Evolutionary conservation across 139 green algal genomes (phyloP).

Genomic region (Nannochloris sp.): DNA sequence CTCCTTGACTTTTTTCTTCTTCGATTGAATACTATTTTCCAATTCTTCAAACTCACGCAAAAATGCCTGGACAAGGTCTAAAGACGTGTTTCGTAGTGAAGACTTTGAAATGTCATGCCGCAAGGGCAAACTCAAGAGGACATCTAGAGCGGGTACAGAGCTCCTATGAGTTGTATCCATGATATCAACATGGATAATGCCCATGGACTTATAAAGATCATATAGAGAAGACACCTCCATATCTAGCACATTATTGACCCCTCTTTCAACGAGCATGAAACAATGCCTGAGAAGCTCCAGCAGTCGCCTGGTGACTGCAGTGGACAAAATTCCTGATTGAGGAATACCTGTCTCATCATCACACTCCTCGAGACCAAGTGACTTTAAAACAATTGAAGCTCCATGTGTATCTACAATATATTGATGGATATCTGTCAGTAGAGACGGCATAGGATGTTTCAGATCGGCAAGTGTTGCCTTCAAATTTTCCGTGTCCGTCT

Average conservation of each 20-base stretch:
- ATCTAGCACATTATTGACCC: no score
- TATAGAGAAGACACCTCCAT: no score
- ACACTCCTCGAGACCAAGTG: not conserved
- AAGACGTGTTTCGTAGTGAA: no score
- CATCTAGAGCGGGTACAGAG: conserved; percentile 3
- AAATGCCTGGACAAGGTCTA: no score
- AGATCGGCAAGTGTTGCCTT: not conserved
- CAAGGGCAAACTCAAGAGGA: not conserved
- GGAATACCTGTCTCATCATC: not conserved
- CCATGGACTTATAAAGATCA: no score
- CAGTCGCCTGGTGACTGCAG: not conserved
- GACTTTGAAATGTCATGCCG: no score
- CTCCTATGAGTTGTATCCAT: no score
- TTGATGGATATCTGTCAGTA: not conserved
- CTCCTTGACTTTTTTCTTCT: no score
- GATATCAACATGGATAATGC: no score
- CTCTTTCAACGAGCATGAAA: no score
- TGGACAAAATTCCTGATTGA: not conserved
- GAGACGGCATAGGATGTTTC: not conserved
- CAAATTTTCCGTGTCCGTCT: not conserved
- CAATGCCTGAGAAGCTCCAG: not conserved
- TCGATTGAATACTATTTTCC: no score
- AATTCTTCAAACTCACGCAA: no score
- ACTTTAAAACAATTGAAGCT: not conserved
- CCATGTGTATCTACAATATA: not conserved